phyloP scores from a whole-genome alignment of 2,329 filamentous ascomycete genomes.

The Ampelomyces quisqualis region DNA sequence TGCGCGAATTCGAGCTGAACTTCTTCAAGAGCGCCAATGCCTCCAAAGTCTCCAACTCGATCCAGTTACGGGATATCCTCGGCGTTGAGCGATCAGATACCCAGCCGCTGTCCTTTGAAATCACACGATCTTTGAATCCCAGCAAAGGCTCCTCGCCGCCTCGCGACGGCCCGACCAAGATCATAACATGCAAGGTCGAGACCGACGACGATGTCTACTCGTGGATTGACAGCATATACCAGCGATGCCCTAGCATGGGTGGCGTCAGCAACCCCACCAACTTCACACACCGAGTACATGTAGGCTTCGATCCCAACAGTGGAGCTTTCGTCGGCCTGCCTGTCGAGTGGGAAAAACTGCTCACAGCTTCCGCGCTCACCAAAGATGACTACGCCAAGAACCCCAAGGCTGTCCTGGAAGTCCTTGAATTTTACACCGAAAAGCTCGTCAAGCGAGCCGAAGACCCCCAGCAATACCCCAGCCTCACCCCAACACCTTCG shows the following conservation, averaged over 20 bases:
- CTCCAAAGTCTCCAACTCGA: constrained; percentile 77
- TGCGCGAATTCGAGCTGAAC: constrained; percentile 89
- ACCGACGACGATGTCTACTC: constrained; percentile 96
- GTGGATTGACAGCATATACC: constrained; percentile 98
- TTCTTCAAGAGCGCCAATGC: constrained; percentile 90
- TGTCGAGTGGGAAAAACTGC: constrained; percentile 92
- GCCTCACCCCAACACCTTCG: constrained; percentile 67
- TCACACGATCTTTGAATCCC: constrained; percentile 70
- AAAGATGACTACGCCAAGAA: constrained; percentile 99
- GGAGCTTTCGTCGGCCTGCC: constrained; percentile 94
- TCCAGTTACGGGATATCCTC: constrained; percentile 82
- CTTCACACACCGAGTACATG: constrained; percentile 95
- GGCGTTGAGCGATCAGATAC: constrained; percentile 90
- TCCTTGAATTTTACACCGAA: constrained; percentile 82
- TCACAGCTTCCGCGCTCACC: constrained; percentile 95
- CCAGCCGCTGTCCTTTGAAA: constrained; percentile 89
- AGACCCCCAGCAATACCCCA: constrained; percentile 68
- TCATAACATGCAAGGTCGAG: constrained; percentile 90
- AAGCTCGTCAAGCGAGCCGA: constrained; percentile 72
- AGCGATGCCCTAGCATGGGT: constrained; percentile 93
- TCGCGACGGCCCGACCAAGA: constrained; percentile 77
- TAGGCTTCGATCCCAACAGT: constrained; percentile 93
- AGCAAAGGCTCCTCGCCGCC: constrained; percentile 63
- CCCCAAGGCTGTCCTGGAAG: constrained; percentile 69
- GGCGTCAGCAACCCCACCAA: constrained; percentile 98